A percentile compares a stretch with the other conserved stretches of the same genome.
These are phyloP conservation scores for Lecanoromycetidae sp. DNA, from an alignment of 2,329 filamentous ascomycete genomes.

Conservation along the genomic window DNA sequence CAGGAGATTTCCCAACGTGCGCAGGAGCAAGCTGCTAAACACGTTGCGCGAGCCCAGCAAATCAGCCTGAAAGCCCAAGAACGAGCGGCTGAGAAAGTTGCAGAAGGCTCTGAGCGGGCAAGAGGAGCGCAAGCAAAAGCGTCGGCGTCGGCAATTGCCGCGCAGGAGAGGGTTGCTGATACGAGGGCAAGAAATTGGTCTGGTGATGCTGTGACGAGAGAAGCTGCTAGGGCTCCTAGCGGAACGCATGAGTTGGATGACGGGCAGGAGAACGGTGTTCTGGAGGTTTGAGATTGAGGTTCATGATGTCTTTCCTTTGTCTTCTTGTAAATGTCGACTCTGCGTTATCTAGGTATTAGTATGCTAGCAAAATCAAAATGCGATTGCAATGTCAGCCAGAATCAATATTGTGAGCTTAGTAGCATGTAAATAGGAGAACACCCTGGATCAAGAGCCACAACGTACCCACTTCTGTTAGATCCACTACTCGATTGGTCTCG, in stretches of 20 bases:
- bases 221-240: constrained; percentile 11
- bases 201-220: neutral
- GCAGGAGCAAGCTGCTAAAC: constrained; percentile 1
- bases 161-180: neutral
- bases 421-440: too few species aligned
- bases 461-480: too few species aligned
- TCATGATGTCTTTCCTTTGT: too few species aligned
- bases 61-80: neutral
- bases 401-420: too few species aligned
- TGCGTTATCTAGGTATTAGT: too few species aligned
- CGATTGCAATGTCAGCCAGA: too few species aligned
- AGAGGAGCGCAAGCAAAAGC: neutral
- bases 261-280: constrained; percentile 22
- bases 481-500: too few species aligned
- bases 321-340: too few species aligned
- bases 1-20: neutral
- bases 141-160: neutral
- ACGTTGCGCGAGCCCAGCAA: neutral
- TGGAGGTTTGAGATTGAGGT: neutral
- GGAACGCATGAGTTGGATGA: constrained; percentile 10
- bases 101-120: neutral
- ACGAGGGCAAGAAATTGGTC: neutral
- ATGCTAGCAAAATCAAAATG: too few species aligned
- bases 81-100: neutral
- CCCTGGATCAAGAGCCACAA: too few species aligned